A percentile compares a stretch with the other conserved stretches of the same genome.
Evolutionary conservation across 768 basidiomycete genomes (phyloP).

Genomic region (Ephemerocybe angulata): DNA sequence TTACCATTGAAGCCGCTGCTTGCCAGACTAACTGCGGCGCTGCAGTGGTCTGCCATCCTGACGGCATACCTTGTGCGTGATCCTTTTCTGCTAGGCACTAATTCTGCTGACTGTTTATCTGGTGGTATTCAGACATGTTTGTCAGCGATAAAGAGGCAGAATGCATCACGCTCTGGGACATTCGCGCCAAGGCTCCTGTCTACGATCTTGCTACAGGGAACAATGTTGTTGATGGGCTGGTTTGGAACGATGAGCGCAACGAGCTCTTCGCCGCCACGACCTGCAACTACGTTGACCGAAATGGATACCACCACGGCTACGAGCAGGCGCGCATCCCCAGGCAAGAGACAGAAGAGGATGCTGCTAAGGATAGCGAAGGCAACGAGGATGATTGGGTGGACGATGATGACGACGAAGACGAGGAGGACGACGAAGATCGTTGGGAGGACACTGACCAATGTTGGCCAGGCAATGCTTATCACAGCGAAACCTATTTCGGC

Average conservation of each 20-base stretch:
- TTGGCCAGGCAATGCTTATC: conserved; percentile 27
- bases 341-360: not conserved
- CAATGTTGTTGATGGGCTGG: conserved; percentile 32
- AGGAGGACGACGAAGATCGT: conserved; percentile 10
- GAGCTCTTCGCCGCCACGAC: conserved; percentile 34
- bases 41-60: conserved; percentile 31
- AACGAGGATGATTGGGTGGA: conserved; percentile 16
- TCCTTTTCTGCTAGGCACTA: conserved; percentile 13
- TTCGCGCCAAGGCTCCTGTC: conserved; percentile 30
- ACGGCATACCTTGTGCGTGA: conserved; percentile 35
- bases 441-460: conserved; percentile 10
- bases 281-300: conserved; percentile 27
- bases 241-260: conserved; percentile 28
- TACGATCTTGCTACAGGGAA: conserved; percentile 46
- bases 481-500: conserved; percentile 28
- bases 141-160: conserved; percentile 26
- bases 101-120: too few species aligned
- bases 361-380: conserved; percentile 16
- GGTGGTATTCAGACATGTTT: conserved; percentile 31
- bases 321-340: conserved; percentile 14
- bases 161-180: conserved; percentile 40
- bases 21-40: not conserved
- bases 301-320: conserved; percentile 14
- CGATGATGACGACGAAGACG: conserved; percentile 11
- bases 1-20: not conserved